Percentiles rank a stretch among this genome's conserved stretches.
Conservation (phyloP, 2,329 filamentous ascomycete genomes). For the Apiospora sp. region DNA sequence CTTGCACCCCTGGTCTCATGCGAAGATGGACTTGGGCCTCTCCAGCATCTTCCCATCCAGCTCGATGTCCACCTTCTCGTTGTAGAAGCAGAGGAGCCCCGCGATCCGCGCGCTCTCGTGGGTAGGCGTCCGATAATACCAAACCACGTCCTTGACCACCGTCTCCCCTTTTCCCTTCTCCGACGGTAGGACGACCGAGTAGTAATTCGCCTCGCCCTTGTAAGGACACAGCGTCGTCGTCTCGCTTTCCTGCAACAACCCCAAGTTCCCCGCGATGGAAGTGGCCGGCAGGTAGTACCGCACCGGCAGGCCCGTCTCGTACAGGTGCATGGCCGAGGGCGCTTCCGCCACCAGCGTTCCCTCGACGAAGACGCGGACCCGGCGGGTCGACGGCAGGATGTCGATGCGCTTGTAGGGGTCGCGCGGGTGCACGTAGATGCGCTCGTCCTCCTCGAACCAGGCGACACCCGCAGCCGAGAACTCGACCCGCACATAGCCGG, state of each 20-base stretch:
- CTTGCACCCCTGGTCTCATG: constrained; percentile 24
- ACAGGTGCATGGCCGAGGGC: constrained; percentile 60
- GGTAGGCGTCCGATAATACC: constrained; percentile 68
- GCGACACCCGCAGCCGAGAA: constrained; percentile 38
- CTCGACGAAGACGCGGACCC: constrained; percentile 52
- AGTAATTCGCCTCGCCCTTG: constrained; percentile 72
- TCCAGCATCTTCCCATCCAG: constrained; percentile 56
- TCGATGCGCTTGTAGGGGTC: constrained; percentile 73
- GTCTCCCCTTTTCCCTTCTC: constrained; percentile 39
- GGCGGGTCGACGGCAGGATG: constrained; percentile 62
- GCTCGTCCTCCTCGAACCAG: constrained; percentile 65
- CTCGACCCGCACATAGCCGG: constrained; percentile 35
- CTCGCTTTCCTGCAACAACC: constrained; percentile 55
- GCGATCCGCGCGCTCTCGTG: constrained; percentile 63
- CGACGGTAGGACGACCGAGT: constrained; percentile 56
- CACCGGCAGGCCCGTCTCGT: constrained; percentile 66
- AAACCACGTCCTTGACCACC: constrained; percentile 58
- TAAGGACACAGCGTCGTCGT: constrained; percentile 70
- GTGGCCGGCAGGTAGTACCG: constrained; percentile 67
- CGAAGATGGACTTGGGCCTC: constrained; percentile 40
- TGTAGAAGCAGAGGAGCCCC: constrained; percentile 70
- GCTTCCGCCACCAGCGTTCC: constrained; percentile 49
- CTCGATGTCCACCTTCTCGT: constrained; percentile 71
- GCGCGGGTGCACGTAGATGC: constrained; percentile 69
- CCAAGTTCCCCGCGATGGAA: constrained; percentile 47